Evolutionary conservation across 179 eudicot species (phyloP), one percentile per base, ranked within the genome.

Genomic region (Pouteria campechiana): DNA sequence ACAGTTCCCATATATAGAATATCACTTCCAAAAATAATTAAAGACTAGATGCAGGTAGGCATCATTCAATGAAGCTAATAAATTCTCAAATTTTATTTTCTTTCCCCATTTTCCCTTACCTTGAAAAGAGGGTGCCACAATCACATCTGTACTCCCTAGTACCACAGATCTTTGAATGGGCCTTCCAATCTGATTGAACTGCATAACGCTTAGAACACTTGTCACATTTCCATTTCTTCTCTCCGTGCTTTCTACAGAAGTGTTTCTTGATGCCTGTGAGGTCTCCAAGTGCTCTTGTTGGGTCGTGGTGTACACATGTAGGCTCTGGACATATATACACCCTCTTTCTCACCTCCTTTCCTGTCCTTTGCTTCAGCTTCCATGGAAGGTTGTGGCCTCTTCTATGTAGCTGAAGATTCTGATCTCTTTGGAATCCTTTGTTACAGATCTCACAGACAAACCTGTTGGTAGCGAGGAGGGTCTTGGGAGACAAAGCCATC

Each of bases 131-230:
- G 29, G 83, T 66, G 21, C 83, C 83, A 60, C 83, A 76, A 22
- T 76, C 83, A 63, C 83, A 76, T 57, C 67, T 62, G 48, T 76
- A 76, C 58, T 76, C 83, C 19, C 70, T 76, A 43, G 83, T 66
- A 32, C 83, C 83, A 50, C 83, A 76, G 14, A 69, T 63, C 58
- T 73, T 76, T 24, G 79, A 65, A 41, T 76, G 83, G 57, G 84
- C 79, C 49, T 76, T 76, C 79, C 79, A 76, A 32, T 76, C 84
- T 17, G 84, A 76, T 34, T 76, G 79, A 73, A 76, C 84, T 25
- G 84, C 84, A 40, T 76, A 76, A 41, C 56, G 63, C 68, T 76
- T 76, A 4, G 79, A 69, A 53, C 84, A 76, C 34, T 76, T 76
- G 0, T 76, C 83, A 41, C 83, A 76, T 47, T 76, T 76, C 76